phyloP scores from a whole-genome alignment of 2,329 filamentous ascomycete genomes.

The Acephala macrosclerotiorum region DNA sequence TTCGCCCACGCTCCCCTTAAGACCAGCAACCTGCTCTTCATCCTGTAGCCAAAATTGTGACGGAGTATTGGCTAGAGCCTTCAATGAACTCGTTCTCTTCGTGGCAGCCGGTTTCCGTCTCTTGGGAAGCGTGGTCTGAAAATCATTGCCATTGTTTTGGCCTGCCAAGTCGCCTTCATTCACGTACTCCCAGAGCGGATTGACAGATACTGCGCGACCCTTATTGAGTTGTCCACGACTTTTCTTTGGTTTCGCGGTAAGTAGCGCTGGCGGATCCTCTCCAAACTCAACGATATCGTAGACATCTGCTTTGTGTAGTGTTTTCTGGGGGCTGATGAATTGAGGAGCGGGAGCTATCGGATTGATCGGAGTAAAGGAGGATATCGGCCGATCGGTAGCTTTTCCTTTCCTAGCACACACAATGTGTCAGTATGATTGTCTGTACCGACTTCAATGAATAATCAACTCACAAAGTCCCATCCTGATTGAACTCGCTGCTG shows the following conservation, averaged over 20 bases:
- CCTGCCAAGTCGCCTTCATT: constrained; percentile 29
- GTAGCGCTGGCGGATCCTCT: constrained; percentile 9
- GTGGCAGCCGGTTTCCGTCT: constrained; percentile 28
- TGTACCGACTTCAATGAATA: neutral
- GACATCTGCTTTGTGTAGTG: constrained; percentile 23
- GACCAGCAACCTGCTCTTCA: neutral
- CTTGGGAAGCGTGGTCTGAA: constrained; percentile 23
- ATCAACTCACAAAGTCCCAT: neutral
- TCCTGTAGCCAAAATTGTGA: neutral
- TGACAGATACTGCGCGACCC: constrained; percentile 26
- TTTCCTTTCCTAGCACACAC: neutral
- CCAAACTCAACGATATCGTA: constrained; percentile 26
- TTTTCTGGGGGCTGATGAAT: constrained; percentile 29
- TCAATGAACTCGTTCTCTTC: constrained; percentile 25
- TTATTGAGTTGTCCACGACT: constrained; percentile 15
- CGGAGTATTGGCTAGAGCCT: neutral
- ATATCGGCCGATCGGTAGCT: neutral
- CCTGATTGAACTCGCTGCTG: neutral
- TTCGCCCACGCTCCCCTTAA: neutral
- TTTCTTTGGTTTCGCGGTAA: constrained; percentile 23
- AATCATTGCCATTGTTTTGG: constrained; percentile 20
- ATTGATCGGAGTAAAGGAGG: constrained; percentile 38
- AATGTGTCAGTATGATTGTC: neutral
- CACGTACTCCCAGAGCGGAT: constrained; percentile 28
- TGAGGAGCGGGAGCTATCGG: constrained; percentile 14